A percentile compares a stretch with the other conserved stretches of the same genome.
These are phyloP conservation scores for Magnaporthales sp. DNA, from an alignment of 2,329 filamentous ascomycete species.

Conservation along the genomic window DNA sequence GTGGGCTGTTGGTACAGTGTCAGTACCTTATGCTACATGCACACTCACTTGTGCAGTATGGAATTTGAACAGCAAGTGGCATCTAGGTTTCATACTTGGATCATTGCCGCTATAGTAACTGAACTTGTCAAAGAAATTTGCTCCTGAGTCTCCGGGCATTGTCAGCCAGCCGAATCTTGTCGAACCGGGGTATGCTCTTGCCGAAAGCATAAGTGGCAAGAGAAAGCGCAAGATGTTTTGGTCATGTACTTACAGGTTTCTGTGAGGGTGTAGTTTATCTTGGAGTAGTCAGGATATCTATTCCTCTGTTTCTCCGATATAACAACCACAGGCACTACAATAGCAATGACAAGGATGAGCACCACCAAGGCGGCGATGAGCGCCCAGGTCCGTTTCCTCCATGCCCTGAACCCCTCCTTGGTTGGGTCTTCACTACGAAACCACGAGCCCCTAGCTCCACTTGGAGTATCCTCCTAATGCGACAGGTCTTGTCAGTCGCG, in stretches of 20 bases:
- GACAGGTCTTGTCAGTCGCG: background rate
- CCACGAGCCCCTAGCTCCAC: slow-evolving; percentile 9
- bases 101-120: slow-evolving; percentile 43
- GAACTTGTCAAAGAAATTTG: slow-evolving; percentile 46
- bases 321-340: slow-evolving; percentile 37
- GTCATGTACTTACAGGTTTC: slow-evolving; percentile 33
- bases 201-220: background rate
- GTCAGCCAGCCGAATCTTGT: background rate
- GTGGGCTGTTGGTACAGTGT: slow-evolving; percentile 17
- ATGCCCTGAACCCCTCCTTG: slow-evolving; percentile 29
- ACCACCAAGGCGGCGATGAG: slow-evolving; percentile 27
- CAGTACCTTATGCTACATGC: background rate
- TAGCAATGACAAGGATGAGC: slow-evolving; percentile 32
- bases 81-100: slow-evolving; percentile 24
- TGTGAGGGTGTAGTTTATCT: slow-evolving; percentile 35
- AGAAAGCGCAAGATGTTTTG: background rate
- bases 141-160: slow-evolving; percentile 31
- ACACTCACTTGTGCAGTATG: background rate
- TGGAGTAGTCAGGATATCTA: slow-evolving; percentile 38
- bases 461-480: background rate
- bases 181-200: too few species aligned
- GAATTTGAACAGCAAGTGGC: background rate
- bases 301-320: slow-evolving; percentile 26
- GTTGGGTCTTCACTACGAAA: slow-evolving; percentile 7
- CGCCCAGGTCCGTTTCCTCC: slow-evolving; percentile 44